A percentile compares a stretch with the other conserved stretches of the same genome.
Conservation (phyloP, 805 yeast genomes). For the Kodamaea restingae region DNA sequence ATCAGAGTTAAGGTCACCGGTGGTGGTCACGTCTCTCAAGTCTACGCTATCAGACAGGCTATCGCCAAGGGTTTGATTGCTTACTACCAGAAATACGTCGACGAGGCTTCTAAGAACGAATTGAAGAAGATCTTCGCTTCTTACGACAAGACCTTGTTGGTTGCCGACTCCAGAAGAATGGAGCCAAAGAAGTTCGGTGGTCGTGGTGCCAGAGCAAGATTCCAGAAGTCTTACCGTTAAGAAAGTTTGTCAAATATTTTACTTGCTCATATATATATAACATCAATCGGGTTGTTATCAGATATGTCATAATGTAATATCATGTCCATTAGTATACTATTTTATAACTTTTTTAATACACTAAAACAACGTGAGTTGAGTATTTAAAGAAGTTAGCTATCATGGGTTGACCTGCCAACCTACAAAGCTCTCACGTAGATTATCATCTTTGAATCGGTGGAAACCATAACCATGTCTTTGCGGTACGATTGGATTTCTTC, state of each 20-base stretch:
- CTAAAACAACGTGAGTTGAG: neutral
- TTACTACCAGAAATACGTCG: conserved; percentile 98
- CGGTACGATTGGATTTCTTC: too few species aligned
- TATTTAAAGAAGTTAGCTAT: neutral
- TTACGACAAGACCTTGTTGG: conserved; percentile 98
- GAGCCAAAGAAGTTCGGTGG: conserved; percentile 99
- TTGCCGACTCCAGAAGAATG: conserved; percentile 99
- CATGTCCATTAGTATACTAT: conserved; percentile 3
- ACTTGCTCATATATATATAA: conserved; percentile 9
- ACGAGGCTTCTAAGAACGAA: conserved; percentile 99
- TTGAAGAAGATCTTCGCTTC: conserved; percentile 95
- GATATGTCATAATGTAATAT: conserved; percentile 2
- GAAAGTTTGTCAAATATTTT: conserved; percentile 11
- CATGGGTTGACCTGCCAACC: too few species aligned
- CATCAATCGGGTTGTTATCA: conserved; percentile 3
- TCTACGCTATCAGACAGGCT: conserved; percentile 99
- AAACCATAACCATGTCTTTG: too few species aligned
- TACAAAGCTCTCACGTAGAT: too few species aligned
- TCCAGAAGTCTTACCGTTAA: conserved; percentile 99
- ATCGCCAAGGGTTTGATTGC: conserved; percentile 99
- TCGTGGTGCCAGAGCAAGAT: conserved; percentile 99
- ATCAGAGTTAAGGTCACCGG: conserved; percentile 99
- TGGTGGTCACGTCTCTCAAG: conserved; percentile 99
- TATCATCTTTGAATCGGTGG: too few species aligned
- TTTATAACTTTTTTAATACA: conserved; percentile 4